Conservation (phyloP, 2,329 filamentous ascomycete species). For the Alternaria sp. region DNA sequence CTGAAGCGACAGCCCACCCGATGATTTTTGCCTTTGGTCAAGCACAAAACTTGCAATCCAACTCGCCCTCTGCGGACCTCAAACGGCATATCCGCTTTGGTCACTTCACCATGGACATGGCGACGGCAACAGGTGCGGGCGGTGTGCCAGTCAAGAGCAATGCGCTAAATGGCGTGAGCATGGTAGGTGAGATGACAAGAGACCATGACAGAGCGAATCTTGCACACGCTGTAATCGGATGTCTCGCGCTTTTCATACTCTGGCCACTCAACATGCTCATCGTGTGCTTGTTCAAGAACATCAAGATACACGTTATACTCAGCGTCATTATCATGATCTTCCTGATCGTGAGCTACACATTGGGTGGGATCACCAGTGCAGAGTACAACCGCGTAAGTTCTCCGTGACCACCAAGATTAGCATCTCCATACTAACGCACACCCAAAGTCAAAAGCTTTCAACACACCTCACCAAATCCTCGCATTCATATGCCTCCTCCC, state of each 20-base stretch:
- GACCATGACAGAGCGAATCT: constrained; percentile 41
- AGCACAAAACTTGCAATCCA: constrained; percentile 34
- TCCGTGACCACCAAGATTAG: not conserved
- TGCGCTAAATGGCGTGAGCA: constrained; percentile 33
- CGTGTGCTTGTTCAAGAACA: constrained; percentile 51
- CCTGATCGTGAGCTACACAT: constrained; percentile 49
- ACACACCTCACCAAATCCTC: constrained; percentile 58
- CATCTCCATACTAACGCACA: not conserved
- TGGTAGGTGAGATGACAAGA: constrained; percentile 28
- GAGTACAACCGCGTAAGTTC: constrained; percentile 52
- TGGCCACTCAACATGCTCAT: constrained; percentile 46
- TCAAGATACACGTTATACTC: constrained; percentile 53
- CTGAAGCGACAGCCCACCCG: constrained; percentile 40
- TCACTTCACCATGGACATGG: constrained; percentile 53
- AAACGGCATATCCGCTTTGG: constrained; percentile 51
- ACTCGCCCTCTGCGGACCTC: constrained; percentile 46
- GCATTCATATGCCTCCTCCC: constrained; percentile 60
- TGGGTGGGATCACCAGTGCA: constrained; percentile 54
- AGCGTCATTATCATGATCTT: constrained; percentile 51
- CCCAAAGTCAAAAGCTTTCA: constrained; percentile 52
- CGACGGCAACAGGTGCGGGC: constrained; percentile 45
- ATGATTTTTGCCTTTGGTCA: constrained; percentile 56
- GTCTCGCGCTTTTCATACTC: constrained; percentile 44
- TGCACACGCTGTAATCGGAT: constrained; percentile 44
- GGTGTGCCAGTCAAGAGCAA: constrained; percentile 42